These are phyloP conservation scores for Singerocomus rubriflavus DNA, from an alignment of 1,284 basidiomycete genomes.

Conservation along the genomic window DNA sequence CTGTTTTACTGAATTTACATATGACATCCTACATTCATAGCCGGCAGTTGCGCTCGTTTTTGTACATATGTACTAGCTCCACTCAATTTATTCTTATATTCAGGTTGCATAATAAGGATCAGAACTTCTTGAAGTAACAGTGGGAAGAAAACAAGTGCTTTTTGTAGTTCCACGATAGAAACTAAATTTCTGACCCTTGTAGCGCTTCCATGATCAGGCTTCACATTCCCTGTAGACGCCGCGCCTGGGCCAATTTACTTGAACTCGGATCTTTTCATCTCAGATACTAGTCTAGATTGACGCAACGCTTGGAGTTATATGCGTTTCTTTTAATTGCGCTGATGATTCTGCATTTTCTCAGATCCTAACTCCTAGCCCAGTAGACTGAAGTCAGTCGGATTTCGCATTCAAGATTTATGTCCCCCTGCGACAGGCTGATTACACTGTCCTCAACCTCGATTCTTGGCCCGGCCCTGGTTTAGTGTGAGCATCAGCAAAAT, in stretches of 20 bases:
- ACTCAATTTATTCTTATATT: conserved; percentile 3
- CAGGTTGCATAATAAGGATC: no score
- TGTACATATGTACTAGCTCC: no score
- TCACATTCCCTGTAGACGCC: conserved; percentile 23
- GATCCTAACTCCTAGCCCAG: conserved; percentile 36
- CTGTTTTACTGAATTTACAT: background rate
- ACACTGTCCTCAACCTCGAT: no score
- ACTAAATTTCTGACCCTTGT: no score
- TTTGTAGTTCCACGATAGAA: no score
- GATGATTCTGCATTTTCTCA: conserved; percentile 55
- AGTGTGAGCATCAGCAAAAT: background rate
- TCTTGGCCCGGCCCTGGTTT: no score
- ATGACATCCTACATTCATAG: background rate
- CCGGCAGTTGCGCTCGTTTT: background rate
- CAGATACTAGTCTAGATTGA: conserved; percentile 52
- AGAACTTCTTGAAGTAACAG: no score
- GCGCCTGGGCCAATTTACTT: no score
- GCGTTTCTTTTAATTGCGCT: conserved; percentile 62
- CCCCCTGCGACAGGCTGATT: no score
- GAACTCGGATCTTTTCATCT: conserved; percentile 56
- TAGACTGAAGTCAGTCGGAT: no score
- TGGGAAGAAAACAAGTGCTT: no score
- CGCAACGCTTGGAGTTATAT: conserved; percentile 58
- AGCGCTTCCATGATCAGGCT: conserved; percentile 66
- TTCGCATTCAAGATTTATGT: no score